Evolutionary conservation across 176 grass and related monocot genomes (phyloP).

Genomic region (Ensete ventricosum): DNA sequence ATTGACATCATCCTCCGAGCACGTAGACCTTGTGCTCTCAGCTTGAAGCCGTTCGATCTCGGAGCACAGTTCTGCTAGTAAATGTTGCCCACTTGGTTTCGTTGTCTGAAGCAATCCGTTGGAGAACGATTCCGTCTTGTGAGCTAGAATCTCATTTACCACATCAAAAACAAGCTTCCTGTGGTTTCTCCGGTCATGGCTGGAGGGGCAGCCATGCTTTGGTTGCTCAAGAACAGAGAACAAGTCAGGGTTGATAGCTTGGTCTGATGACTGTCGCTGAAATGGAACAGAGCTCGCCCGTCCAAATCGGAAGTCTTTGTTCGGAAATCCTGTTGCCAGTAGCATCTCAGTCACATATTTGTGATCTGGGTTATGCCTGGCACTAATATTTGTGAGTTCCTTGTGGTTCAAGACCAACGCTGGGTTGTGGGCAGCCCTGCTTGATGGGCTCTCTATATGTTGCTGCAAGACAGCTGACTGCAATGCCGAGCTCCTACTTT

Average conservation of each 20-base stretch:
- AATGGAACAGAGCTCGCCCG: not conserved
- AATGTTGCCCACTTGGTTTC: constrained; percentile 33
- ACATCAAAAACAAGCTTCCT: constrained; percentile 73
- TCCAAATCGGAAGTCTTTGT: constrained; percentile 18
- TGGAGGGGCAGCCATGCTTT: constrained; percentile 3
- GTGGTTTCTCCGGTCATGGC: constrained; percentile 31
- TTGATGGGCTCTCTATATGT: constrained; percentile 11
- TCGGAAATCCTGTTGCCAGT: constrained; percentile 51
- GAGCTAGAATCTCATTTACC: constrained; percentile 61
- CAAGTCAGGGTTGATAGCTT: constrained; percentile 64
- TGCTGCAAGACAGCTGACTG: constrained; percentile 28
- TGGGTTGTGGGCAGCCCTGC: not conserved
- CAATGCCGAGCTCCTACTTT: constrained; percentile 24
- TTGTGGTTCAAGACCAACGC: constrained; percentile 24
- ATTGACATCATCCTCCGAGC: constrained; percentile 36
- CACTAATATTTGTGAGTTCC: constrained; percentile 14
- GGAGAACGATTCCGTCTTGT: constrained; percentile 36
- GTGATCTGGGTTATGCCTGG: constrained; percentile 49
- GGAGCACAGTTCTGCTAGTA: constrained; percentile 64
- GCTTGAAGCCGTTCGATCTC: constrained; percentile 48
- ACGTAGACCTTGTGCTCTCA: constrained; percentile 17
- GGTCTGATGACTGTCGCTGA: constrained; percentile 30
- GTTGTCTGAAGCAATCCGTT: constrained; percentile 27
- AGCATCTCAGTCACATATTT: constrained; percentile 86
- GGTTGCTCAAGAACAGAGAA: constrained; percentile 79